Evolutionary conservation across 805 yeast genomes (phyloP), one percentile per base, ranked within the genome.

Genomic region (Saturnispora sekii): DNA sequence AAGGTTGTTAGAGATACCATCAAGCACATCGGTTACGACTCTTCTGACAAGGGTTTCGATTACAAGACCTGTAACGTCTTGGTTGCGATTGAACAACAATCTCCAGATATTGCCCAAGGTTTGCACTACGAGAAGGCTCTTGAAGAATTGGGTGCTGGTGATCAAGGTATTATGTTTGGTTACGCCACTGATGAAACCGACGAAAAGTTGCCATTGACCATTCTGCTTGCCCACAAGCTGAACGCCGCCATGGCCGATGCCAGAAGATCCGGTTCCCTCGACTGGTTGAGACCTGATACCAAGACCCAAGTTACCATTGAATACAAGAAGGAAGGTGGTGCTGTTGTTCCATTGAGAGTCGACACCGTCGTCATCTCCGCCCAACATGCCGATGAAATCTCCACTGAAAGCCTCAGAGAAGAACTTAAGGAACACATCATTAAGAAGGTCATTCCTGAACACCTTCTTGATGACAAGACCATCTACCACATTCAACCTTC

Each of bases 121-220:
- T 80, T 93, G 64, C 97, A 93, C 73, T 84, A 84, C 72, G 97
- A 93, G 67, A 78, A 82, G 73, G 95, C 84, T 46, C 74, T 93
- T 54, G 98, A 93, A 77, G 94, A 93, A 49, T 80, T 93, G 63
- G 98, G 98, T 70, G 98, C 98, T 55, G 98, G 98, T 81, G 98
- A 93, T 75, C 98, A 93, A 74, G 98, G 98, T 83, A 93, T 93
- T 68, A 93, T 93, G 98, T 93, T 93, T 66, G 98, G 98, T 71
- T 93, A 93, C 70, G 98, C 98, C 59, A 82, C 97, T 52, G 96
- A 93, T 63, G 98, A 93, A 77, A 89, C 98, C 59, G 95, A 90
- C 66, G 97, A 93, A 76, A 81, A 84, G 67, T 76, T 93, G 61
- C 98, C 98, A 61, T 79, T 93, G 72, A 93, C 98, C 58, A 79